A percentile compares a stretch with the other conserved stretches of the same genome.
Conservation (phyloP, 495 filamentous ascomycete genomes). For the Aspergillus cristatus region DNA sequence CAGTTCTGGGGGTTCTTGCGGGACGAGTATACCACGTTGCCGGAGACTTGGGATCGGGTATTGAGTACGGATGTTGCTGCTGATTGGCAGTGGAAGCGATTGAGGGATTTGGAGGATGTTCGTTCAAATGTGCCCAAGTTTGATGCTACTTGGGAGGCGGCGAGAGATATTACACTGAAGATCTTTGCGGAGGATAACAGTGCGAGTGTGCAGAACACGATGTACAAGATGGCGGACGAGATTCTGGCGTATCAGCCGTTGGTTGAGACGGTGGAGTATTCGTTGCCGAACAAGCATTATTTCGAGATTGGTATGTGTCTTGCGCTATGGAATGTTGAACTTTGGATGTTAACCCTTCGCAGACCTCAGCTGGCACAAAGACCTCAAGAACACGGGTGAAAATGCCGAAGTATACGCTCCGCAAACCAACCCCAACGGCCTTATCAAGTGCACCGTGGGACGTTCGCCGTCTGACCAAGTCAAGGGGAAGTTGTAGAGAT, state of each 20-base stretch:
- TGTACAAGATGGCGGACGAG: slow-evolving; percentile 95
- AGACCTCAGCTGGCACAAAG: slow-evolving; percentile 97
- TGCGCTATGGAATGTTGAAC: not conserved
- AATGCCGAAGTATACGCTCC: slow-evolving; percentile 94
- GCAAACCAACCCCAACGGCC: slow-evolving; percentile 84
- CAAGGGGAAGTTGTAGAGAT: slow-evolving; percentile 31
- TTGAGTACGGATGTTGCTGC: slow-evolving; percentile 86
- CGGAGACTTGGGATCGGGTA: slow-evolving; percentile 89
- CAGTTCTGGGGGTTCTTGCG: slow-evolving; percentile 90
- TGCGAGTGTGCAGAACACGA: slow-evolving; percentile 89
- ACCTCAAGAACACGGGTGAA: slow-evolving; percentile 91
- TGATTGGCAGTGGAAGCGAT: slow-evolving; percentile 73
- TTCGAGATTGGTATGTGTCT: slow-evolving; percentile 74
- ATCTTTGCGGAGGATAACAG: slow-evolving; percentile 88
- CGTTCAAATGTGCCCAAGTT: slow-evolving; percentile 55
- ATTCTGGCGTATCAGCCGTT: slow-evolving; percentile 69
- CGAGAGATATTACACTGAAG: slow-evolving; percentile 74
- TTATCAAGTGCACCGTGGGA: slow-evolving; percentile 90
- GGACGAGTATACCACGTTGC: slow-evolving; percentile 85
- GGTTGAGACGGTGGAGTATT: slow-evolving; percentile 67
- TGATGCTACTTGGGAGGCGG: slow-evolving; percentile 65
- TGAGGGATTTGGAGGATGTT: slow-evolving; percentile 59
- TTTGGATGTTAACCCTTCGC: slow-evolving; percentile 13
- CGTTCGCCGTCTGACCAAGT: too few relatives aligned
- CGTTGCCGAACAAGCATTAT: slow-evolving; percentile 95